Evolutionary conservation across 163 green algal genomes (phyloP), one percentile per base, ranked within the genome.

Genomic region (Chloroidium sp.): DNA sequence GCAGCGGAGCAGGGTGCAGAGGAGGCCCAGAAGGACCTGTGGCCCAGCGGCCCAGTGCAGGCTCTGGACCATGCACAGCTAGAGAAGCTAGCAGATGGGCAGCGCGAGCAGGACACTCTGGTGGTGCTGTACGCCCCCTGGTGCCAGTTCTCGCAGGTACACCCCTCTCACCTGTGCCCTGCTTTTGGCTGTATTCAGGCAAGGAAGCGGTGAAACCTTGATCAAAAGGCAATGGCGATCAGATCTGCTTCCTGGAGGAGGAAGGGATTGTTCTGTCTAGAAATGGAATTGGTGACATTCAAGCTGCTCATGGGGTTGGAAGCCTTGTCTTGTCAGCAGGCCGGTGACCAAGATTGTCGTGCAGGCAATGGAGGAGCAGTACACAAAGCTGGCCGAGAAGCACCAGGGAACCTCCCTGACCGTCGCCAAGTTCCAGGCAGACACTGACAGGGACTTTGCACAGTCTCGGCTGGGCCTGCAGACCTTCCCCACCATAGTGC

Each of bases 61-160:
- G 76, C 82, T 8, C 79, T 95, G 13, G 85, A 13, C 79, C 91
- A 90, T 83, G 86, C 88, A n/a, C 77, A 92, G 78, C 86, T 94
- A 77, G 59, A 12, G 67, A 67, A 74, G 4, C 80, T 96, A 82
- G 83, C 86, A 60, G 84, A 86, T 4, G 91, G 90, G 59, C 83
- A 80, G 1, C 87, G 92, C 3, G 87, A 93, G 13, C 85, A 93
- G 85, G 88, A 93, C 89, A 98, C 92, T 0, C 79, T 99, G 75
- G 88, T 94, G 6, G 95, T 97, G 77, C 84, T 99, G 62, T 99
- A 99, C 83, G 96, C 96, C 36, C 96, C 96, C 74, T 99, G 96
- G 96, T 99, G 96, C 91, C 96, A 86, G 75, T 98, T 95, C 88
- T 98, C 93, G 88, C 94, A 98, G 90, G 93, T 92, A 64, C 8